Percentiles rank a stretch among this genome's conserved stretches.
Evolutionary conservation across 768 basidiomycete genomes (phyloP).

Genomic region (Mycena albidolilacea): DNA sequence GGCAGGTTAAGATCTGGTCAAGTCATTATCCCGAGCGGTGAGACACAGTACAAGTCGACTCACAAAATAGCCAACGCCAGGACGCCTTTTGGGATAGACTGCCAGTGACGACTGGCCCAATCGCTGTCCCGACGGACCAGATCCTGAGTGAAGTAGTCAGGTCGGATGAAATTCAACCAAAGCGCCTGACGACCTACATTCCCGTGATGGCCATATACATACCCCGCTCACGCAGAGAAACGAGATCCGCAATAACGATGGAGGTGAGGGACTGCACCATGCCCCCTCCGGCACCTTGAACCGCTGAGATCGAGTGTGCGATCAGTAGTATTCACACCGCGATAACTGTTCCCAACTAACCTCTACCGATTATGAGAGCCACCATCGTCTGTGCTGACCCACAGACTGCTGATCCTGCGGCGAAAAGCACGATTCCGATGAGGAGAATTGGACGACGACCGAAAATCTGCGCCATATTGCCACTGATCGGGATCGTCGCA

Average conservation of each 20-base stretch:
- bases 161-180: not conserved
- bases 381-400: slow-evolving; percentile 16
- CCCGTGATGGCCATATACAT: slow-evolving; percentile 44
- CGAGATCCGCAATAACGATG: slow-evolving; percentile 57
- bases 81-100: slow-evolving; percentile 46
- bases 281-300: slow-evolving; percentile 53
- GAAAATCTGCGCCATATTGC: slow-evolving; percentile 50
- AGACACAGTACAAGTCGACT: not conserved
- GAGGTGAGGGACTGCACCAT: slow-evolving; percentile 49
- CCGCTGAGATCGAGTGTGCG: slow-evolving; percentile 26
- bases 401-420: slow-evolving; percentile 55
- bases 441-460: slow-evolving; percentile 48
- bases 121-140: slow-evolving; percentile 49
- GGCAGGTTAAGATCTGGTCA: slow-evolving; percentile 16
- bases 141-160: slow-evolving; percentile 34
- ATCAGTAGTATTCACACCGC: no score
- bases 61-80: slow-evolving; percentile 59
- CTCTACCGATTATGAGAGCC: slow-evolving; percentile 15
- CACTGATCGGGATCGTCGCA: slow-evolving; percentile 50
- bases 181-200: slow-evolving; percentile 33
- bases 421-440: slow-evolving; percentile 48
- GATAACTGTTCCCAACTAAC: not conserved
- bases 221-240: slow-evolving; percentile 57
- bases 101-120: slow-evolving; percentile 53
- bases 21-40: slow-evolving; percentile 44